Base-by-base conservation (phyloP, 2,329 filamentous ascomycete genomes). In the Berkeleyomyces rouxiae region DNA sequence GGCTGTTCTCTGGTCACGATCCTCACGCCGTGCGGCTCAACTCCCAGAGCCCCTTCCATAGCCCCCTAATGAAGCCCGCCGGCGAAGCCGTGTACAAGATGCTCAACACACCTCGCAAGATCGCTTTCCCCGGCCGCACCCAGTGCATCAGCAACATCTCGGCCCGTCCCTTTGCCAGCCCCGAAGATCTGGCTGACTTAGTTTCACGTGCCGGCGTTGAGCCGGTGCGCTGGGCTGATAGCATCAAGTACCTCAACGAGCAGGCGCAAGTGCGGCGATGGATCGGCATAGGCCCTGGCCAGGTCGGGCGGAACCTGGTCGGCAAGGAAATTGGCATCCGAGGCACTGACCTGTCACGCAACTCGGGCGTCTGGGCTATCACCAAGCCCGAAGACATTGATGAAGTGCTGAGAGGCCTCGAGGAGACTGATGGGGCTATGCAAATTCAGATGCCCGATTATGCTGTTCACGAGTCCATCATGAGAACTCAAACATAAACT, bases 211-310 rank as follows among this genome's bases (percentile, higher is more conserved):
- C 90, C 70, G 91, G 87, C 66, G 83, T 93, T n/a, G 90, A 96
- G 75, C 96, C 91, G 39, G 90, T 97, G 49, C 80, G 82, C 64
- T 97, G 92, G 92, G 96, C 91, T 85, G 89, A 95, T 68, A 93
- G 88, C 69, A 91, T 97, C 69, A 84, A 83, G 67, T 96, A 95
- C 70, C 76, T 96, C 59, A 89, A 96, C 71, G 85, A 93, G 71
- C 84, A 93, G 68, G 82, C 86, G 69, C 85, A 85, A 66, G 88
- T 96, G 16, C 79, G 85, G 68, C 79, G 91, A 63, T 96, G 92
- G 87, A 81, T 97, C 59, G 92, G 92, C 51, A 89, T 97, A 66
- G 92, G 92, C 0, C 92, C 92, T 0, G 92, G 92, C 4, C 95
- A 95, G 72, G 92, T 97, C 1, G 92, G 92, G 0, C 80, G 91